These are phyloP conservation scores for Globisporangium perplexum DNA, from an alignment of 352 stramenopile species.

Conservation along the genomic window DNA sequence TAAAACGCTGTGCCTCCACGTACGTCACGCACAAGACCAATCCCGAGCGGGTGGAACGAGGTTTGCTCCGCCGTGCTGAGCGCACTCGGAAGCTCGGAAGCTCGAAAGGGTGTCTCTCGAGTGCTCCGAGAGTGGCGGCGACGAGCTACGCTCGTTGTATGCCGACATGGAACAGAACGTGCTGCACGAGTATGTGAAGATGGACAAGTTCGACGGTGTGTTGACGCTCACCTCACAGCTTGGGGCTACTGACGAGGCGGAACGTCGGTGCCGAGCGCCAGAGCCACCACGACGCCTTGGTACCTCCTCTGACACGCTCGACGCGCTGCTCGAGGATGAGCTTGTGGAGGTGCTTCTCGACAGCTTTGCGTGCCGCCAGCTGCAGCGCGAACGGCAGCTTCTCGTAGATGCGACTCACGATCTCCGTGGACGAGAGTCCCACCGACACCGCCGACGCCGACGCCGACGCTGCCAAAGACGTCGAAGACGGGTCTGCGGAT, in stretches of 20 bases:
- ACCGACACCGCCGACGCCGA: not conserved
- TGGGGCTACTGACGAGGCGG: not conserved
- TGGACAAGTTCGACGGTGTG: too few species aligned
- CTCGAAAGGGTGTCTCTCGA: too few species aligned
- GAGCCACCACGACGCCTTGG: not conserved
- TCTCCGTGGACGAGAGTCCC: slow-evolving; percentile 32
- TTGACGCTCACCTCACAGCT: not conserved
- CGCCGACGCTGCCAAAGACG: not conserved
- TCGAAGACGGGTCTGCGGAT: not conserved
- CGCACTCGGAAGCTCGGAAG: too few species aligned
- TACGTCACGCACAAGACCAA: too few species aligned
- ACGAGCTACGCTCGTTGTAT: too few species aligned
- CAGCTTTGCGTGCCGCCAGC: slow-evolving; percentile 40
- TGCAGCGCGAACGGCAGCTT: slow-evolving; percentile 46
- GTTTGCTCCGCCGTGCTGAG: too few species aligned
- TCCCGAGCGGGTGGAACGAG: too few species aligned
- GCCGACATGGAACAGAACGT: not conserved
- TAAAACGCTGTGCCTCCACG: too few species aligned
- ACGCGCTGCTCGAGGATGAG: slow-evolving; percentile 38
- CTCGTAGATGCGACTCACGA: slow-evolving; percentile 50
- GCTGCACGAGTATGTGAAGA: not conserved
- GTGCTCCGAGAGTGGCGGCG: too few species aligned
- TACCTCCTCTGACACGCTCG: not conserved
- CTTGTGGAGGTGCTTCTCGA: slow-evolving; percentile 66
- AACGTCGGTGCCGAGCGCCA: not conserved